Evolutionary conservation across 345 rosid species (phyloP), one percentile per base, ranked within the genome.

Genomic region (Gossypium australe): DNA sequence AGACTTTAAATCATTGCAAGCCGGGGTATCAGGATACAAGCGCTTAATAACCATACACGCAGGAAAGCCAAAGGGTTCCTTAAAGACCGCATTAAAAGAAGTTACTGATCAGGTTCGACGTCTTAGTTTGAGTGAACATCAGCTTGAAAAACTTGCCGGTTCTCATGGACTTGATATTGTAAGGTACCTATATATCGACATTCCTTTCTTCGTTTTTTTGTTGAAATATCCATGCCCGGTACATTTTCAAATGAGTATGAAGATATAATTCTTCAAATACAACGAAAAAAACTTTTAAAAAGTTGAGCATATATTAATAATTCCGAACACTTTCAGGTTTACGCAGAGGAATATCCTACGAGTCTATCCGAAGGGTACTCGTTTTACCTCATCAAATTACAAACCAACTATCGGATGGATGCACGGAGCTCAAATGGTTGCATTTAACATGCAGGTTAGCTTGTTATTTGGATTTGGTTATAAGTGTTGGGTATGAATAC

Each of bases 371-470:
- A 95, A 93, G 80, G 98, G 97, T 53, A 91, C 84, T 59, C 86
- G 98, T 76, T 81, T 95, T 59, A 77, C 85, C 76, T 95, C 99
- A n/a, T 89, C 99, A 24, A 95, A 95, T 79, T 95, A 87, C 80
- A 87, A 93, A 75, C 98, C 99, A 4, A 85, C 84, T 38, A 72
- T 89, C 12, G 98, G 97, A 45, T 95, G 99, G 99, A 90, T 85
- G 82, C 98, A 93, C n/a, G 98, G 99, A 27, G 98, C 99, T 67
- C 99, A 95, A 82, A 95, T 95, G 99, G 86, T 95, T 77, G 99
- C 99, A 71, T 94, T 94, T 75, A 94, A 94, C 67, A 94, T 90
- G 92, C 95, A 90, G 92, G 95, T 89, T 73, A 60, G 95, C 47
- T 25, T n/a, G 29, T 14, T 47, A n/a, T 61, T 34, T 34, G 41